Evolutionary conservation across 352 stramenopile genomes (phyloP).

Genomic region (Pythium chondricola): DNA sequence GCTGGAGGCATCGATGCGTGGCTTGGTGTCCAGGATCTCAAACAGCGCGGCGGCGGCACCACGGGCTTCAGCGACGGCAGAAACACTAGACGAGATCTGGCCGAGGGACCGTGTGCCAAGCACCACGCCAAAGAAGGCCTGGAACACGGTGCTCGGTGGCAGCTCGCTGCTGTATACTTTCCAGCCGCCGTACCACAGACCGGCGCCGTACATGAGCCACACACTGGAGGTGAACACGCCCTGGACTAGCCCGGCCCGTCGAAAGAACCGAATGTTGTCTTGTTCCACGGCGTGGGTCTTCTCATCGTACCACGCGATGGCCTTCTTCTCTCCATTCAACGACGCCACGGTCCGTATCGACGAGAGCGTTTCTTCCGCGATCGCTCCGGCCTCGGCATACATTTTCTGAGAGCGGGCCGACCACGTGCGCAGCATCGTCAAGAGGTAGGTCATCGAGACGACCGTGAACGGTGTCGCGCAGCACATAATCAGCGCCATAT

Average conservation of each 20-base stretch:
- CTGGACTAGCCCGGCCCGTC: constrained; percentile 6
- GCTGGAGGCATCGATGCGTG: constrained; percentile 27
- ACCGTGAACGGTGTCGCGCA: constrained; percentile 20
- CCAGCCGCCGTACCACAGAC: constrained; percentile 25
- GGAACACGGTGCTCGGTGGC: constrained; percentile 18
- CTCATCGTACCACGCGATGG: constrained; percentile 16
- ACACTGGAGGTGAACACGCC: constrained; percentile 13
- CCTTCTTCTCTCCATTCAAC: constrained; percentile 17
- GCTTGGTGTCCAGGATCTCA: constrained; percentile 24
- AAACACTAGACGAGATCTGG: constrained; percentile 21
- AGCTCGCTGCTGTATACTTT: constrained; percentile 10
- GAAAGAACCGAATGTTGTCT: constrained; percentile 13
- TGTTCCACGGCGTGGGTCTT: constrained; percentile 11
- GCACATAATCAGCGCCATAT: constrained; percentile 25
- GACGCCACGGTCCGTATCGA: constrained; percentile 25
- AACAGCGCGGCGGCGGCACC: constrained; percentile 22
- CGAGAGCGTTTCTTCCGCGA: constrained; percentile 25
- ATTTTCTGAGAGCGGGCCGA: constrained; percentile 5
- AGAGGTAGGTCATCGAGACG: constrained; percentile 12
- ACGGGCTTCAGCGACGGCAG: constrained; percentile 16
- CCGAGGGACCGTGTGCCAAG: constrained; percentile 17
- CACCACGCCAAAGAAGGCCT: constrained; percentile 22
- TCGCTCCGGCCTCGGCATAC: constrained; percentile 21
- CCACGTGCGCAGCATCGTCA: constrained; percentile 10
- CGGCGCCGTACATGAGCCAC: constrained; percentile 11